phyloP scores from a whole-genome alignment of 1,284 basidiomycete species.

The Cystobasidium slooffiae region DNA sequence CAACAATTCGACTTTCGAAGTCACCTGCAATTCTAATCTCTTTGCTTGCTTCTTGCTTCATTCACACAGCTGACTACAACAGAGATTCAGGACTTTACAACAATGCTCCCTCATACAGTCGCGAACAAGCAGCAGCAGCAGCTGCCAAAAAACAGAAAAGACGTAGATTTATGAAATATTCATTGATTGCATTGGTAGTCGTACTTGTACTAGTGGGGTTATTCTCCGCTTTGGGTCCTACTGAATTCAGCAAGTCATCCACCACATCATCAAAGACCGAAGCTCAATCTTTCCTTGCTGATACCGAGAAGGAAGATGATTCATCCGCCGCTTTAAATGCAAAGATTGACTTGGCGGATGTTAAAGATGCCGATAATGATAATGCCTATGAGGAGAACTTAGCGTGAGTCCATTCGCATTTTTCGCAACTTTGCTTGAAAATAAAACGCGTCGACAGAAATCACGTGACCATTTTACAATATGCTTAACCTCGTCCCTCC shows the following conservation, averaged over 20 bases:
- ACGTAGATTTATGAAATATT: conserved; percentile 21
- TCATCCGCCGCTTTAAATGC: not conserved
- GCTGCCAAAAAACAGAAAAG: conserved; percentile 22
- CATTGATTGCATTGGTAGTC: conserved; percentile 18
- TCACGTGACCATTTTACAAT: too few relatives aligned
- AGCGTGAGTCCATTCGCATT: too few relatives aligned
- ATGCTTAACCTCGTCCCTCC: too few relatives aligned
- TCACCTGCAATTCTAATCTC: not conserved
- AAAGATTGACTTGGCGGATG: conserved; percentile 24
- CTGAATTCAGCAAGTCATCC: conserved; percentile 23
- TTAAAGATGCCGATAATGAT: conserved; percentile 5
- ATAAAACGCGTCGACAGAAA: not conserved
- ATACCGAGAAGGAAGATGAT: conserved; percentile 8
- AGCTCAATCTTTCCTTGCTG: conserved; percentile 13
- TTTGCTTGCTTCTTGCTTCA: not conserved
- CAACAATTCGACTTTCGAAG: too few relatives aligned
- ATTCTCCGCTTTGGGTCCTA: conserved; percentile 29
- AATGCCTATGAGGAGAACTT: conserved; percentile 30
- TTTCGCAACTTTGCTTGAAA: too few relatives aligned
- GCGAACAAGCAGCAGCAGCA: not conserved
- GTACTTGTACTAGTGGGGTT: conserved; percentile 15
- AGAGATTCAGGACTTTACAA: not conserved
- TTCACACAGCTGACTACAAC: conserved; percentile 22
- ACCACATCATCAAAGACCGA: conserved; percentile 5
- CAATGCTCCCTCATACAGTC: conserved; percentile 5